Evolutionary conservation across 2,329 filamentous ascomycete species (phyloP), one percentile per base, ranked within the genome.

Genomic region (Didymella arachidicola): DNA sequence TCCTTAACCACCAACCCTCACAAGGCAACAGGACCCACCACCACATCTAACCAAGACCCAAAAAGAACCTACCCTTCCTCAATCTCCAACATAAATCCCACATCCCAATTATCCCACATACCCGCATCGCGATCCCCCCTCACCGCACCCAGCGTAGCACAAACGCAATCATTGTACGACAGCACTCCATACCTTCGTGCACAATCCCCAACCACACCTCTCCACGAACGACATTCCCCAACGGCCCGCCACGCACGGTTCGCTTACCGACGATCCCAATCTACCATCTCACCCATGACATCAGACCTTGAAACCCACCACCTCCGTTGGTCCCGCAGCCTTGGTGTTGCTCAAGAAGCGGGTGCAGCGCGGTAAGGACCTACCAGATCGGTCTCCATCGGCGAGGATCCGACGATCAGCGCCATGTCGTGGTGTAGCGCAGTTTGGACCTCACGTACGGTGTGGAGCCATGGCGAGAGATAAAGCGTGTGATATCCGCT

Each of bases 401-500:
- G 53, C 53, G 53, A 57, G 29, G 32, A 46, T 46, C 47, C 46
- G 53, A 10, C 30, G 53, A 57, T 57, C 53, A 41, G 46, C 47
- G 27, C 52, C 27, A 30, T 30, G 12, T 32, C 30, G 11, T 4
- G 16, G 6, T 14, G 36, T 38, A 38, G 34, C 30, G 7, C n/a
- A 6, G 45, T 19, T 18, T 26, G 32, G 7, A 8, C 32, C 32
- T 34, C 32, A 7, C 32, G 12, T 14, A 4, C 7, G 32, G 4
- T 5, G 12, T 6, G 32, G 4, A 16, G 32, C 12, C 11, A 16
- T 34, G 32, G 14, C 12, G 7, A 34, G 32, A 12, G 4, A 34
- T 14, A 34, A 34, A 27, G 29, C 10, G 16, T 25, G 39, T 10
- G 39, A 1, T 36, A 42, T 16, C 19, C 39, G 39, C 39, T 14